These are phyloP conservation scores for Aspergillus chevalieri DNA, from an alignment of 2,329 filamentous ascomycete species.

Conservation along the genomic window DNA sequence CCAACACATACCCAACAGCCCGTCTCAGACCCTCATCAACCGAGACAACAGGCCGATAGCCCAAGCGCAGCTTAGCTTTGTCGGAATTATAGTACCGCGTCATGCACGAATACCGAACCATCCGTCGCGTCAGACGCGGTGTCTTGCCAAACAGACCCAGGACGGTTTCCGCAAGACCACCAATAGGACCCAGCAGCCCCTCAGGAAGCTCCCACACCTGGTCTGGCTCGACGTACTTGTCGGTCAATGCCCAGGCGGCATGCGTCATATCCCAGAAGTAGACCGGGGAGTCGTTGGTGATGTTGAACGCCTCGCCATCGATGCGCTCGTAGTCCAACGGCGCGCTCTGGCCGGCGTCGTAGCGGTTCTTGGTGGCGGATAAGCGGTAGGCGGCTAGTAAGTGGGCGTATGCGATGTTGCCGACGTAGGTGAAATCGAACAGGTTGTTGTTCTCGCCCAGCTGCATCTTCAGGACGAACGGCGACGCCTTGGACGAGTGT, in stretches of 20 bases:
- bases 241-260: constrained; percentile 61
- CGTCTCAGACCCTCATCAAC: constrained; percentile 44
- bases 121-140: constrained; percentile 40
- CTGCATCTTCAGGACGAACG: constrained; percentile 66
- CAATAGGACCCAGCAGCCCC: constrained; percentile 33
- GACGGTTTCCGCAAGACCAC: constrained; percentile 37
- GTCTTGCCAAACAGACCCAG: constrained; percentile 40
- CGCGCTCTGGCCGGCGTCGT: constrained; percentile 45
- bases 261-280: constrained; percentile 89
- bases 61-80: constrained; percentile 42
- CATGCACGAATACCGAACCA: constrained; percentile 44
- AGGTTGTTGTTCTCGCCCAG: constrained; percentile 68
- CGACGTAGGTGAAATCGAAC: constrained; percentile 65
- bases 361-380: constrained; percentile 49
- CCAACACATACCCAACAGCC: constrained; percentile 38
- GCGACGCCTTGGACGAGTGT: constrained; percentile 54
- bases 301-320: constrained; percentile 81
- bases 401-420: constrained; percentile 70
- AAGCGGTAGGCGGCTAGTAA: constrained; percentile 72
- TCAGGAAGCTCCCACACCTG: constrained; percentile 39
- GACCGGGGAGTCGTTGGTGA: constrained; percentile 82
- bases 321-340: constrained; percentile 68
- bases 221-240: constrained; percentile 37
- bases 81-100: constrained; percentile 43
- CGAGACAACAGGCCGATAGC: constrained; percentile 40